Conservation (phyloP, 345 rosid species). For the Syzygium aqueum region DNA sequence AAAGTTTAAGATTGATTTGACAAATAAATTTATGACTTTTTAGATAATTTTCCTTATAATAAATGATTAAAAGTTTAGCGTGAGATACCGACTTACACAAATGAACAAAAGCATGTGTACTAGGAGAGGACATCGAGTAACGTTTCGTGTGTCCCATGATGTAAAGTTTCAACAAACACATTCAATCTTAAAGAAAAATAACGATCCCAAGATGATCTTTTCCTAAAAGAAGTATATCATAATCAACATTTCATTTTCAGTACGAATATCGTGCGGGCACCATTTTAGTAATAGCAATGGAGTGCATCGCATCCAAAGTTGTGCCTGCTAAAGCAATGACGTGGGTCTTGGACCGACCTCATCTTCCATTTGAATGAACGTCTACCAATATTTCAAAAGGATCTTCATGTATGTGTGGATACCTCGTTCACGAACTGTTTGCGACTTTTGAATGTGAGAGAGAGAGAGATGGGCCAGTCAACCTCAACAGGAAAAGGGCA, state of each 20-base stretch:
- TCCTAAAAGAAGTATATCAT: neutral
- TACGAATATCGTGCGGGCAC: neutral
- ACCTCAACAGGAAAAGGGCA: neutral
- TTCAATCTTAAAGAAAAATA: neutral
- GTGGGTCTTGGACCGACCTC: neutral
- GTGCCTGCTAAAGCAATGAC: neutral
- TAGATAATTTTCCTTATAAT: neutral
- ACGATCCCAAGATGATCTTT: neutral
- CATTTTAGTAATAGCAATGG: neutral
- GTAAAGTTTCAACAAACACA: neutral
- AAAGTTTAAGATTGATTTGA: too few species aligned
- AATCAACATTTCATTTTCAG: neutral
- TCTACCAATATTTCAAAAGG: neutral
- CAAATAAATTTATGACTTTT: too few species aligned
- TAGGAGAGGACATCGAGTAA: neutral
- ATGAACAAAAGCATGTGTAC: neutral
- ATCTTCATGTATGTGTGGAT: neutral
- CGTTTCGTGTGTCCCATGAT: neutral
- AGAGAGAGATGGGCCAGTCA: neutral
- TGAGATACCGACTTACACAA: neutral
- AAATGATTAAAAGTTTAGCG: neutral
- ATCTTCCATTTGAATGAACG: neutral
- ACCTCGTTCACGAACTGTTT: neutral
- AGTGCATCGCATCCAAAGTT: neutral
- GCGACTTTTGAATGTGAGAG: neutral